Conservation (phyloP, 768 basidiomycete species). For the Agaricus sinodeliciosus region DNA sequence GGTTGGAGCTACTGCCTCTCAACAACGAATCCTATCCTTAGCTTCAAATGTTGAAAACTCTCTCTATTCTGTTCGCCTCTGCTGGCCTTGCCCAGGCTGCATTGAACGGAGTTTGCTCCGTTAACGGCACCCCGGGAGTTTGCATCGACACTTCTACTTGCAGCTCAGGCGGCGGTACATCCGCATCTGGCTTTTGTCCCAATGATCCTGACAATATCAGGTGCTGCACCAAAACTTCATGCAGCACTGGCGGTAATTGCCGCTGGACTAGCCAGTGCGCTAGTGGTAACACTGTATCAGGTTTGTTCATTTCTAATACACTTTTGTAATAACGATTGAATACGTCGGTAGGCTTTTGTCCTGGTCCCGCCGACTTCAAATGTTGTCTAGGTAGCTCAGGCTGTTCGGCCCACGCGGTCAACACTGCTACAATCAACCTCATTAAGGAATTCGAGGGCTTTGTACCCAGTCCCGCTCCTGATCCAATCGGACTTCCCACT, state of each 20-base stretch:
- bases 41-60: background rate
- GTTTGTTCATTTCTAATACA: slow-evolving; percentile 7
- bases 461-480: slow-evolving; percentile 25
- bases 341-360: slow-evolving; percentile 19
- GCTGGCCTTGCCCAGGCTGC: slow-evolving; percentile 13
- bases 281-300: slow-evolving; percentile 17
- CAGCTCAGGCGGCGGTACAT: slow-evolving; percentile 17
- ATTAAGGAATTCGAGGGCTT: slow-evolving; percentile 30
- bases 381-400: slow-evolving; percentile 19
- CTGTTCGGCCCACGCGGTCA: slow-evolving; percentile 18
- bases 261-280: slow-evolving; percentile 18
- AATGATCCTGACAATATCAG: slow-evolving; percentile 20
- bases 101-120: slow-evolving; percentile 19
- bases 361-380: slow-evolving; percentile 20
- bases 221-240: slow-evolving; percentile 23
- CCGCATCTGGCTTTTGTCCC: slow-evolving; percentile 20
- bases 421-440: slow-evolving; percentile 21
- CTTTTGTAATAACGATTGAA: background rate
- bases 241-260: slow-evolving; percentile 21
- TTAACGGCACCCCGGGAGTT: slow-evolving; percentile 18
- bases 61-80: background rate
- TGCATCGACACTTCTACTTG: slow-evolving; percentile 21
- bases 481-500: slow-evolving; percentile 29
- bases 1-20: background rate
- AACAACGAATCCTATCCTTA: background rate